Conservation (phyloP, 2,329 filamentous ascomycete species). For the Talaromyces verruculosus region DNA sequence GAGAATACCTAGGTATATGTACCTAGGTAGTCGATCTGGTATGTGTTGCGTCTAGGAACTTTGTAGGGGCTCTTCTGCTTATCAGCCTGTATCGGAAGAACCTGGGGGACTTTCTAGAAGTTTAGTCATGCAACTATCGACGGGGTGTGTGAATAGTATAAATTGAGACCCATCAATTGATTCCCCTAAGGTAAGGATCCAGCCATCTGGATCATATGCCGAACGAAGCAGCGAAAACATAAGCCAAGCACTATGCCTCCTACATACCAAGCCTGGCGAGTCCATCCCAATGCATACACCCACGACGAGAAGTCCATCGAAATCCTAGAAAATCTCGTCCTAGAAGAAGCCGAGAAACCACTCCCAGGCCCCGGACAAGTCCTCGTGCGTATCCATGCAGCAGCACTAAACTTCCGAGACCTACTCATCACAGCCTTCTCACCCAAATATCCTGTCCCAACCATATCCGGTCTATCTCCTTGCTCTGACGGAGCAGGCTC, state of each 20-base stretch:
- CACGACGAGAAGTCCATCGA: not conserved
- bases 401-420: conserved; percentile 6
- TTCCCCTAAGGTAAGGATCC: not conserved
- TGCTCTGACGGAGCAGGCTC: conserved; percentile 63
- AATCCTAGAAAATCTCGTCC: not conserved
- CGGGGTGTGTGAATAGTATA: not conserved
- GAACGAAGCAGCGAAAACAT: not conserved
- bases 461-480: conserved; percentile 31
- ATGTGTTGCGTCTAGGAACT: not conserved
- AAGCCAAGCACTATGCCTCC: not conserved
- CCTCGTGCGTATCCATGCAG: conserved; percentile 7
- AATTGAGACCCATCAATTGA: not conserved
- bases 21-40: not conserved
- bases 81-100: not conserved
- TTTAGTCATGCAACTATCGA: not conserved
- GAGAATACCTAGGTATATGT: not conserved
- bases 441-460: conserved; percentile 37
- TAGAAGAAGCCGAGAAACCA: not conserved
- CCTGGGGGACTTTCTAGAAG: not conserved
- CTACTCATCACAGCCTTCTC: not conserved
- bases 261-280: conserved; percentile 4
- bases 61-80: not conserved
- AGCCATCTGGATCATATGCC: not conserved
- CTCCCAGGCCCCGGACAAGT: not conserved
- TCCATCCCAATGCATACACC: not conserved